Percentiles rank a stretch among this genome's conserved stretches.
Evolutionary conservation across 805 yeast species (phyloP).

Genomic region (Suhomyces emberorum): DNA sequence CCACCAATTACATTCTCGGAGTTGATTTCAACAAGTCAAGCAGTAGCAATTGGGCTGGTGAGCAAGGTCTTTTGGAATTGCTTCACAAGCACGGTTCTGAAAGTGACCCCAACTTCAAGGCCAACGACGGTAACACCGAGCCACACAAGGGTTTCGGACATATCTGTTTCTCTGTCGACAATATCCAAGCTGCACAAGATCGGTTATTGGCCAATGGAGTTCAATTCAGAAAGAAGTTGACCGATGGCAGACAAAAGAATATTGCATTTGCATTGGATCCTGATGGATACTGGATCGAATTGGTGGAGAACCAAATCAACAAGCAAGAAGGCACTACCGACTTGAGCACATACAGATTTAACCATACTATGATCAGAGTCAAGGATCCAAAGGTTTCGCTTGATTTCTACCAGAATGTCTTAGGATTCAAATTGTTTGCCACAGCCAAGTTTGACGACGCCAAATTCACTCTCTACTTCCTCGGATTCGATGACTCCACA

Average conservation of each 20-base stretch:
- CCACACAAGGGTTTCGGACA: conserved; percentile 94
- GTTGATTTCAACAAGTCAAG: conserved; percentile 46
- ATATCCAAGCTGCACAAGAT: conserved; percentile 61
- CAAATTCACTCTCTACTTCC: conserved; percentile 79
- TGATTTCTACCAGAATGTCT: conserved; percentile 69
- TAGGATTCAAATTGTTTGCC: conserved; percentile 76
- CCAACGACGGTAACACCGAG: conserved; percentile 80
- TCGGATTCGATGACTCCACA: conserved; percentile 61
- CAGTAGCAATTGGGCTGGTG: conserved; percentile 42
- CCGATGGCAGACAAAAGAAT: conserved; percentile 88
- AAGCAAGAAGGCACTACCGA: conserved; percentile 42
- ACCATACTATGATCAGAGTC: conserved; percentile 91
- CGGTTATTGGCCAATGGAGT: conserved; percentile 61
- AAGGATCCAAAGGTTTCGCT: conserved; percentile 77
- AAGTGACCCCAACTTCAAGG: conserved; percentile 48
- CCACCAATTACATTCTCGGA: conserved; percentile 62
- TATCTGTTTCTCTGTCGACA: conserved; percentile 82
- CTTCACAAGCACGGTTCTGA: conserved; percentile 79
- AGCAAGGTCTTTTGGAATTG: conserved; percentile 76
- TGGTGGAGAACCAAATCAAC: conserved; percentile 56
- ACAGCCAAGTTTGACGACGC: conserved; percentile 61
- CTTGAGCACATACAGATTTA: conserved; percentile 50
- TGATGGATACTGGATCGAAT: conserved; percentile 95
- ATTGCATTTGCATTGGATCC: conserved; percentile 96
- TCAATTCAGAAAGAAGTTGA: conserved; percentile 72